Evolutionary conservation across 495 filamentous ascomycete species (phyloP).

Genomic region (Amorphotheca resinae): DNA sequence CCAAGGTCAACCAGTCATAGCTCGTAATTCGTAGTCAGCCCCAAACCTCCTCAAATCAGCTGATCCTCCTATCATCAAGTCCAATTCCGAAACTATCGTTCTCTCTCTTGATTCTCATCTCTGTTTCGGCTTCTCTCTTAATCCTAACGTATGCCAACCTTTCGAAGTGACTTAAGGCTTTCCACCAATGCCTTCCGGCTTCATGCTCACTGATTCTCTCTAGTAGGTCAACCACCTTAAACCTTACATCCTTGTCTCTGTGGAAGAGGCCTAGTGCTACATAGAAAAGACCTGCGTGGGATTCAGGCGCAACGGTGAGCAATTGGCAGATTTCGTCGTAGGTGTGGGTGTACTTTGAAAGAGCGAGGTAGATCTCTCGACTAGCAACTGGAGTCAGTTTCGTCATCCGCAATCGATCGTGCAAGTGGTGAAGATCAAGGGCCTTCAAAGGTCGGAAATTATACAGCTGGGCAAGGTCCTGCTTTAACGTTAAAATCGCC

Average conservation of each 20-base stretch:
- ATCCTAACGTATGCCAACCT: conserved; percentile 67
- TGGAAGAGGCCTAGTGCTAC: conserved; percentile 90
- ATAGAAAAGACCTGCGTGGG: conserved; percentile 83
- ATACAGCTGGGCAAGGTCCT: conserved; percentile 52
- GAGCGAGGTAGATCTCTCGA: conserved; percentile 67
- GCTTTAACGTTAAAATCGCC: conserved; percentile 1
- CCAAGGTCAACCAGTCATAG: conserved; percentile 7
- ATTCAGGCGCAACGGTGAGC: conserved; percentile 75
- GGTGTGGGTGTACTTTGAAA: conserved; percentile 60
- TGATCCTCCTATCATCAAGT: conserved; percentile 16
- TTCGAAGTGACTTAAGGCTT: conserved; percentile 70
- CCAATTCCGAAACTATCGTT: conserved; percentile 23
- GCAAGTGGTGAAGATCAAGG: conserved; percentile 80
- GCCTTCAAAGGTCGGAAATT: conserved; percentile 62
- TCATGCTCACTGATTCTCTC: conserved; percentile 76
- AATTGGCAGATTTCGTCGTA: conserved; percentile 86
- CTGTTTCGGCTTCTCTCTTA: conserved; percentile 47
- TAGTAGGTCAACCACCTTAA: conserved; percentile 65
- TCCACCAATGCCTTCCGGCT: conserved; percentile 90
- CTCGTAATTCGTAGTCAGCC: conserved; percentile 12
- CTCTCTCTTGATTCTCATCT: conserved; percentile 21
- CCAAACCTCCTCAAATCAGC: conserved; percentile 2
- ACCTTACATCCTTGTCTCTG: conserved; percentile 63
- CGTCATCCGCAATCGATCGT: conserved; percentile 73
- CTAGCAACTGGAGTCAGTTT: conserved; percentile 59